A percentile compares a stretch with the other conserved stretches of the same genome.
Evolutionary conservation across 805 yeast species (phyloP).

Genomic region (Saturnispora halmiae): DNA sequence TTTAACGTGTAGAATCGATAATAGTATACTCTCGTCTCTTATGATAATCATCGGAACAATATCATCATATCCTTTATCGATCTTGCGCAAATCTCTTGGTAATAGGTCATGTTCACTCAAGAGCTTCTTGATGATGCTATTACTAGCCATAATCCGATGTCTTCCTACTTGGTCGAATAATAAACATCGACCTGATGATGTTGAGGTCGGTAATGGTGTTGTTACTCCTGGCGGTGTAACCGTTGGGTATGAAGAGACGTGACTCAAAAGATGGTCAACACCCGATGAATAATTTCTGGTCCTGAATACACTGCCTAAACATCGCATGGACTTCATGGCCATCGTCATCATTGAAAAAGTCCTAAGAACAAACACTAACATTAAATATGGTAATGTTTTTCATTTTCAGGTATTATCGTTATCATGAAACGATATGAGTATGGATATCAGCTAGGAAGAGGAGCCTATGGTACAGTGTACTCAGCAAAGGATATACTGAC

Average conservation of each 20-base stretch:
- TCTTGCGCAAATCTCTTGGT: constrained; percentile 46
- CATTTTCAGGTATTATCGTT: no score
- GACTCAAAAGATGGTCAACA: constrained; percentile 5
- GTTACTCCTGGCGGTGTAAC: constrained; percentile 11
- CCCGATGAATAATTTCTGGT: constrained; percentile 5
- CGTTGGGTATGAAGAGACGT: constrained; percentile 9
- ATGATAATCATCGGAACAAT: constrained; percentile 50
- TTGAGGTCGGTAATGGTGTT: constrained; percentile 5
- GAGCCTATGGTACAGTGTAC: constrained; percentile 73
- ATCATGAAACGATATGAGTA: constrained; percentile 30
- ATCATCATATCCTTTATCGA: constrained; percentile 38
- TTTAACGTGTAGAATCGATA: constrained; percentile 41
- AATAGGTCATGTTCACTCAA: constrained; percentile 38
- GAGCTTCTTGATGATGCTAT: constrained; percentile 34
- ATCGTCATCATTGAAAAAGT: no score
- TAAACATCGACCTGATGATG: constrained; percentile 31
- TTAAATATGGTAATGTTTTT: no score
- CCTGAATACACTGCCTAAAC: no score
- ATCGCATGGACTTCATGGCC: no score
- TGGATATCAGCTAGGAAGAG: constrained; percentile 56
- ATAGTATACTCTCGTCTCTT: constrained; percentile 37
- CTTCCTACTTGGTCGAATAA: constrained; percentile 40
- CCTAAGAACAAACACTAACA: no score
- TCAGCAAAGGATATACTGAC: constrained; percentile 43
- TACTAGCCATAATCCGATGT: constrained; percentile 37